Percentiles rank a stretch among this genome's conserved stretches.
Evolutionary conservation across 192 early-diverging fungal genomes (phyloP).

Genomic region (Rhizophagus prolifer): DNA sequence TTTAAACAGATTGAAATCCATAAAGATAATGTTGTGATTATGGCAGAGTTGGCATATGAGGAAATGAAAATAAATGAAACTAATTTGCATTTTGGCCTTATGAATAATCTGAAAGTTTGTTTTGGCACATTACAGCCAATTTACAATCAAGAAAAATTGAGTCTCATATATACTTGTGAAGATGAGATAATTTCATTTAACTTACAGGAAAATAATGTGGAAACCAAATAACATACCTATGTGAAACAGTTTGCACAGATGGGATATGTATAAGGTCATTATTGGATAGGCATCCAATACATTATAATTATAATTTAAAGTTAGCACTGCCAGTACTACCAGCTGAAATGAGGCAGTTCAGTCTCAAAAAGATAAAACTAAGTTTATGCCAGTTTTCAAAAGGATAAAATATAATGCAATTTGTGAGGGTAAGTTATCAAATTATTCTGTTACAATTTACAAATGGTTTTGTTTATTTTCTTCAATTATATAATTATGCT

Average conservation of each 20-base stretch:
- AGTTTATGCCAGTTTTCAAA: background rate
- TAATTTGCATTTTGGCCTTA: conserved; percentile 11
- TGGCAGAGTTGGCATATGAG: background rate
- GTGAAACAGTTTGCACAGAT: background rate
- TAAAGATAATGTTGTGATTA: too few relatives aligned
- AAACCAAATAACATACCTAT: background rate
- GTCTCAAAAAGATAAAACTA: background rate
- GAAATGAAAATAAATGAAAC: conserved; percentile 24
- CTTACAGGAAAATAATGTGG: conserved; percentile 11
- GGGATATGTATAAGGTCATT: background rate
- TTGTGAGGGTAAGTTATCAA: background rate
- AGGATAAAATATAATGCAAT: background rate
- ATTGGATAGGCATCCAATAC: background rate
- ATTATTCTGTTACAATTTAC: too few relatives aligned
- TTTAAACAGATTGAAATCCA: conserved; percentile 26
- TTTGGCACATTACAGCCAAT: conserved; percentile 3
- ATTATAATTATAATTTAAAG: background rate
- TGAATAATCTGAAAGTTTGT: conserved; percentile 11
- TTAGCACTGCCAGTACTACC: background rate
- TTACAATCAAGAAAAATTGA: conserved; percentile 19
- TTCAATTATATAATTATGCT: too few relatives aligned
- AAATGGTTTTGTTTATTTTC: too few relatives aligned
- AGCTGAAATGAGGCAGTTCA: background rate
- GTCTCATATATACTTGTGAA: conserved; percentile 12
- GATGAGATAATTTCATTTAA: conserved; percentile 22